Evolutionary conservation across 176 grass and related monocot species (phyloP).

Genomic region (Ensete ventricosum): DNA sequence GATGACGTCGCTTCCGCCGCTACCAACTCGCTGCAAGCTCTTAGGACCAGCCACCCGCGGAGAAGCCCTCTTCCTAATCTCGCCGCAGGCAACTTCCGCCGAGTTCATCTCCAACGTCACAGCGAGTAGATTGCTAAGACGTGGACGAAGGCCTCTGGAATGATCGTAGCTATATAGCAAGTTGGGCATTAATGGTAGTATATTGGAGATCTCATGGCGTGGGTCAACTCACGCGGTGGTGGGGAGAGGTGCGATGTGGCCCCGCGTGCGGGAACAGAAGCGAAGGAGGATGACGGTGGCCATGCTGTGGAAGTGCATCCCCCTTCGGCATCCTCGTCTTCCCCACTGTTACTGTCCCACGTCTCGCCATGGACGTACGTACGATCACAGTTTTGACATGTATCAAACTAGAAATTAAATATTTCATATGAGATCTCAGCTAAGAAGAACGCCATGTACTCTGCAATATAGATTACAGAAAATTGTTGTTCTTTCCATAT

Average conservation of each 20-base stretch:
- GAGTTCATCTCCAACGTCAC: not conserved
- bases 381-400: not conserved
- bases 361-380: not conserved
- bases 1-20: too few relatives aligned
- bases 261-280: not conserved
- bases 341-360: not conserved
- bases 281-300: not conserved
- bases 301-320: not conserved
- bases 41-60: too few relatives aligned
- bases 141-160: not conserved
- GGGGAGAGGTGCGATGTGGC: not conserved
- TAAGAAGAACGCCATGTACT: not conserved
- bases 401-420: not conserved
- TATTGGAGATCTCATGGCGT: not conserved
- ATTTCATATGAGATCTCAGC: too few relatives aligned
- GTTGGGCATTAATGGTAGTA: too few relatives aligned
- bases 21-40: too few relatives aligned
- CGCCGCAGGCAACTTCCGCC: not conserved
- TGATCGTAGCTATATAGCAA: not conserved
- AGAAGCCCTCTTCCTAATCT: not conserved
- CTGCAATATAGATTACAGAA: not conserved
- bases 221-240: not conserved
- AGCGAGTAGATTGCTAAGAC: not conserved
- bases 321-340: not conserved
- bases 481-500: too few relatives aligned